These are phyloP conservation scores for Anaeromyces robustus DNA, from an alignment of 192 early-diverging fungal species.

Conservation along the genomic window DNA sequence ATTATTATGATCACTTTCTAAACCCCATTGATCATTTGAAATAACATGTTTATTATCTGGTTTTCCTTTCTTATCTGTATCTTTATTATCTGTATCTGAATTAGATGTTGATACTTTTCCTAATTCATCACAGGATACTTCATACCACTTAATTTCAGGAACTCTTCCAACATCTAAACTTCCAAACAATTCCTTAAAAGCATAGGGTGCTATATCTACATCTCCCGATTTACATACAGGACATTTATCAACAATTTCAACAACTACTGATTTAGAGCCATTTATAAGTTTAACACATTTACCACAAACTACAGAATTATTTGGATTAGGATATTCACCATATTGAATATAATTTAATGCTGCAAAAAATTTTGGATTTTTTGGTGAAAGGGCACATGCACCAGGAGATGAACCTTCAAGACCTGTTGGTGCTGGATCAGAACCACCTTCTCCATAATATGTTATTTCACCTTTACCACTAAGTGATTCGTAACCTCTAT, in stretches of 20 bases:
- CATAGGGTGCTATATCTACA: not conserved
- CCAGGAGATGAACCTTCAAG: not conserved
- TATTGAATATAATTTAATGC: not conserved
- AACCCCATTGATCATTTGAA: no score
- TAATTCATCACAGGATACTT: not conserved
- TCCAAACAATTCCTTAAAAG: not conserved
- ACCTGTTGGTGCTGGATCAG: not conserved
- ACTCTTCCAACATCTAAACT: not conserved
- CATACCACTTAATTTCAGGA: not conserved
- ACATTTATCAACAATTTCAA: not conserved
- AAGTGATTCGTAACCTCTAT: not conserved
- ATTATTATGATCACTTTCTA: no score
- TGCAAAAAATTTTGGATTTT: not conserved
- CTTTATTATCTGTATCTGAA: no score
- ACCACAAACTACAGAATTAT: no score
- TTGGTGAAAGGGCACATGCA: not conserved
- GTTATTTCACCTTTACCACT: not conserved
- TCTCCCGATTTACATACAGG: not conserved
- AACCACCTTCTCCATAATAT: not conserved
- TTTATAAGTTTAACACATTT: not conserved
- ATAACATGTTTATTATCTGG: no score
- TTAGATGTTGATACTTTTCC: not conserved
- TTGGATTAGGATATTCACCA: no score
- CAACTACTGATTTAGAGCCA: not conserved
- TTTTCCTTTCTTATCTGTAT: no score